Conservation (phyloP, 75 land plant species). For the Larix kaempferi region DNA sequence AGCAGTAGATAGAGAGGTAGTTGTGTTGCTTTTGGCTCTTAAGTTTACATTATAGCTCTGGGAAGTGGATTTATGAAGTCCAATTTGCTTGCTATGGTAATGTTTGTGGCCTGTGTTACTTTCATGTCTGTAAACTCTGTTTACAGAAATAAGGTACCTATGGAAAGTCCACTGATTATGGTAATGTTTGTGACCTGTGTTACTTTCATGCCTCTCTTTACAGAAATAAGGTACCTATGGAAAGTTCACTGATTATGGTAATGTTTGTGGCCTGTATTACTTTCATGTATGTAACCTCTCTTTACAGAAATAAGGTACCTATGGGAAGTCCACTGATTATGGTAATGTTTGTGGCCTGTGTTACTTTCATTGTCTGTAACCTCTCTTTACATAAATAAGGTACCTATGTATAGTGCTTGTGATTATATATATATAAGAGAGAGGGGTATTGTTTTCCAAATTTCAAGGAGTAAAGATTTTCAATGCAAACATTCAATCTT, state of each 20-base stretch:
- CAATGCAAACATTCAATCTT: too few species aligned
- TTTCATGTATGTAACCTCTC: conserved; percentile 1
- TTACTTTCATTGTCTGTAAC: too few species aligned
- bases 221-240: too few species aligned
- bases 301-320: conserved; percentile 26
- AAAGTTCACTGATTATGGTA: too few species aligned
- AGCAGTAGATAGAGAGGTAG: conserved; percentile 9
- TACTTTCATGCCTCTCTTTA: too few species aligned
- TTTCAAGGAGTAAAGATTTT: too few species aligned
- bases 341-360: too few species aligned
- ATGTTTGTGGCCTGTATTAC: conserved; percentile 1
- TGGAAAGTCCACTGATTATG: conserved; percentile 34
- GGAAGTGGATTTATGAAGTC: conserved; percentile 51
- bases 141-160: conserved; percentile 27
- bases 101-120: conserved; percentile 2
- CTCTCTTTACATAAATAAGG: too few species aligned
- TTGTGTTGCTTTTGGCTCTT: conserved; percentile 19
- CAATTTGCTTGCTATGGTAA: conserved; percentile 14
- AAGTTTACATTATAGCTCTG: conserved; percentile 43
- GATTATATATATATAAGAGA: too few species aligned
- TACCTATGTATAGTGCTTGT: too few species aligned
- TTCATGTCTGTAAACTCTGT: conserved; percentile 3
- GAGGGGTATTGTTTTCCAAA: too few species aligned
- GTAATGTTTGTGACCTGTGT: too few species aligned
- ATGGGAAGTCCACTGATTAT: conserved; percentile 35